A percentile compares a stretch with the other conserved stretches of the same genome.
phyloP scores from a whole-genome alignment of 2,329 filamentous ascomycete genomes.

The Fulvia fulva region DNA sequence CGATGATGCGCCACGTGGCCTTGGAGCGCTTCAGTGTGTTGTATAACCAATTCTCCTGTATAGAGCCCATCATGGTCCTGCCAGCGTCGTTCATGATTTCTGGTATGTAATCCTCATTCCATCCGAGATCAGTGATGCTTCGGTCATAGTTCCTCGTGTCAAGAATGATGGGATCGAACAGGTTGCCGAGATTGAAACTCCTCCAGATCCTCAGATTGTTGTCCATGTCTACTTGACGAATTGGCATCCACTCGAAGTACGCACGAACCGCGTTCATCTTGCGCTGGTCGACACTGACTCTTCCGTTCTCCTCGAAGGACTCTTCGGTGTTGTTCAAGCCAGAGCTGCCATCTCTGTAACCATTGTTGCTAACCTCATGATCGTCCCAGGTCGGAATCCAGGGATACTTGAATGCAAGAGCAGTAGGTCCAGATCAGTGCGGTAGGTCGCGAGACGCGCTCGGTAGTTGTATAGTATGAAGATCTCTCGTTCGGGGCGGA shows the following conservation, averaged over 20 bases:
- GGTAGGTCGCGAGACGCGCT: conserved; percentile 39
- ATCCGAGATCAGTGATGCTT: conserved; percentile 38
- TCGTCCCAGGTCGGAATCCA: conserved; percentile 43
- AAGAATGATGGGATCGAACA: conserved; percentile 42
- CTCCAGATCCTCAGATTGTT: conserved; percentile 43
- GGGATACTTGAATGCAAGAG: conserved; percentile 39
- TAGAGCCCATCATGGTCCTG: conserved; percentile 26
- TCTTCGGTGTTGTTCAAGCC: conserved; percentile 43
- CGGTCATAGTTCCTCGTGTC: conserved; percentile 44
- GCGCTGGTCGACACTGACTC: conserved; percentile 41
- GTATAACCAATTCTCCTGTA: conserved; percentile 49
- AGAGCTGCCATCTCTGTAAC: conserved; percentile 39
- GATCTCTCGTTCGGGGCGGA: conserved; percentile 37
- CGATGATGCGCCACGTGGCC: conserved; percentile 65
- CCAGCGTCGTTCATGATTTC: conserved; percentile 28
- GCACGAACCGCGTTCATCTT: conserved; percentile 47
- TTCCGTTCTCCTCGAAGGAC: conserved; percentile 38
- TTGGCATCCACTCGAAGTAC: conserved; percentile 44
- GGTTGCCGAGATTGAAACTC: conserved; percentile 39
- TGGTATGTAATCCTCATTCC: conserved; percentile 21
- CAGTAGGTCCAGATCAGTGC: conserved; percentile 40
- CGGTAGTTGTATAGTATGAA: conserved; percentile 44
- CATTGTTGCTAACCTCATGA: conserved; percentile 41
- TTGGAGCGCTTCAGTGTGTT: conserved; percentile 45
- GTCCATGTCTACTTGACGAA: conserved; percentile 42